Evolutionary conservation across 2,329 filamentous ascomycete genomes (phyloP).

Genomic region (Pseudogymnoascus sp.): DNA sequence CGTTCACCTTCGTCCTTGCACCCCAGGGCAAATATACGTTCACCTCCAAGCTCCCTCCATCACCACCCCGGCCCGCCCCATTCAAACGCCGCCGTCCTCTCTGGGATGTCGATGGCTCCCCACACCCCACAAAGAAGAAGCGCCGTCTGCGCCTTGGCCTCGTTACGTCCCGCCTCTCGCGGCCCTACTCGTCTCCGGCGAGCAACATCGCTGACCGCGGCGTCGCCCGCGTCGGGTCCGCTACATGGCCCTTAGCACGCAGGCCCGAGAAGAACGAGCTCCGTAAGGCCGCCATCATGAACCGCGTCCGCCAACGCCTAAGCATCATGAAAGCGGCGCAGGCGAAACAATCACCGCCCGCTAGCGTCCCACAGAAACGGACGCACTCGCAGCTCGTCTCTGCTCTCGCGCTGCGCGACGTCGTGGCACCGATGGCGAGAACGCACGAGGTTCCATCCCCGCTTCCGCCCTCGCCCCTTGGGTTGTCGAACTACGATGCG

Average conservation of each 20-base stretch:
- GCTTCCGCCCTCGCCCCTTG: constrained; percentile 27
- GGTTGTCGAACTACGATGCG: constrained; percentile 28
- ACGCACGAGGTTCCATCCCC: constrained; percentile 19
- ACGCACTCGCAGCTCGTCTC: constrained; percentile 17
- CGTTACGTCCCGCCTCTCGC: constrained; percentile 62
- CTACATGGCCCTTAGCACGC: constrained; percentile 39
- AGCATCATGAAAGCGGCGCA: constrained; percentile 21
- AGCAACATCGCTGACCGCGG: constrained; percentile 60
- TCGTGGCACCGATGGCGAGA: constrained; percentile 22
- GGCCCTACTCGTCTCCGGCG: constrained; percentile 59
- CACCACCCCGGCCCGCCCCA: constrained; percentile 16
- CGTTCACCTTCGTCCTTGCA: constrained; percentile 31
- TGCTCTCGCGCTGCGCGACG: constrained; percentile 20
- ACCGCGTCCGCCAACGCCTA: constrained; percentile 45
- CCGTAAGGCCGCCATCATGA: constrained; percentile 58
- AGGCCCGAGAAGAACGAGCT: constrained; percentile 43
- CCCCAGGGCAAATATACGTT: constrained; percentile 30
- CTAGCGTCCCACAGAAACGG: neutral
- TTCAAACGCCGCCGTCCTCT: constrained; percentile 28
- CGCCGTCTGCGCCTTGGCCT: constrained; percentile 53
- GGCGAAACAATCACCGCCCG: neutral
- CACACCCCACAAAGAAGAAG: constrained; percentile 46
- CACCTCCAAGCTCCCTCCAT: constrained; percentile 22
- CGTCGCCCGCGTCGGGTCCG: constrained; percentile 31
- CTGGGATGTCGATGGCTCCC: constrained; percentile 28